Evolutionary conservation across 768 basidiomycete genomes (phyloP).

Genomic region (Amanita pallidorosea): DNA sequence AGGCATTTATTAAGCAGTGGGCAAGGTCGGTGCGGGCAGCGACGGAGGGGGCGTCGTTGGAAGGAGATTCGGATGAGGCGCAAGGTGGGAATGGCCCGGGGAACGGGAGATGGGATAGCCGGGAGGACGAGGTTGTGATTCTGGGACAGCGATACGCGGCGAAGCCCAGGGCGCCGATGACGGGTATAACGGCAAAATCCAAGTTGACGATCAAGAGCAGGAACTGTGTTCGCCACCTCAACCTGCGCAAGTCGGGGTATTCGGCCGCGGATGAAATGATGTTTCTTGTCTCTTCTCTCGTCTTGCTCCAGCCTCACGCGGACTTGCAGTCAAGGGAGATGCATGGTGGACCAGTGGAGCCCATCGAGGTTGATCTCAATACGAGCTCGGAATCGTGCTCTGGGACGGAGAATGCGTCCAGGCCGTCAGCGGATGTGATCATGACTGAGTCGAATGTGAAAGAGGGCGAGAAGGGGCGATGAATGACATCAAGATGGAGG

Average conservation of each 20-base stretch:
- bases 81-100: neutral
- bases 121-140: neutral
- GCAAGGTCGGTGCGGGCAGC: neutral
- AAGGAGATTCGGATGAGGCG: neutral
- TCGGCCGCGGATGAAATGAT: neutral
- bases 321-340: neutral
- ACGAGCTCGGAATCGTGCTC: neutral
- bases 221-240: neutral
- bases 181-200: neutral
- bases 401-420: neutral
- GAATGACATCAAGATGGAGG: neutral
- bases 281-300: neutral
- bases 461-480: neutral
- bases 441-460: neutral
- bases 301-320: neutral
- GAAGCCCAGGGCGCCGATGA: neutral
- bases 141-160: neutral
- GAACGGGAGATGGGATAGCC: neutral
- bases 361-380: too few species aligned
- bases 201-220: neutral
- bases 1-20: neutral
- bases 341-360: neutral
- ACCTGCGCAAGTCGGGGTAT: neutral
- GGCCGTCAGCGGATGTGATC: neutral
- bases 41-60: neutral